Percentiles rank a stretch among this genome's conserved stretches.
Evolutionary conservation across 805 yeast species (phyloP).

Genomic region (Zygotorulaspora sp.): DNA sequence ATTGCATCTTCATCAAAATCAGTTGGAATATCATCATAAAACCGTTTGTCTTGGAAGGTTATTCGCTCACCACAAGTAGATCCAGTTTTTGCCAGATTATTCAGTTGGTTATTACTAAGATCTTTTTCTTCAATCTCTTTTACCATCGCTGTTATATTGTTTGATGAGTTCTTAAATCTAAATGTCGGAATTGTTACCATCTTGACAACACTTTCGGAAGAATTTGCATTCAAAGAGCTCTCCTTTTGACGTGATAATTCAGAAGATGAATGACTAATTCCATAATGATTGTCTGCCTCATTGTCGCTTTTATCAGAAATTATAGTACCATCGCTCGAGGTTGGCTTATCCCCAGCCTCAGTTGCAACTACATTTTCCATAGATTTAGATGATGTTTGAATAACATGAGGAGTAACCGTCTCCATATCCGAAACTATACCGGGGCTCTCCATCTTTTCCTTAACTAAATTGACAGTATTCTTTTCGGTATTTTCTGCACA

Average conservation of each 20-base stretch:
- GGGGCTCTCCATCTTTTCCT: background rate
- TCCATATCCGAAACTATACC: too few species aligned
- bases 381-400: too few species aligned
- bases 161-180: constrained; percentile 14
- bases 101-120: constrained; percentile 16
- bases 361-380: too few species aligned
- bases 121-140: constrained; percentile 19
- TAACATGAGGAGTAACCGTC: too few species aligned
- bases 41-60: constrained; percentile 16
- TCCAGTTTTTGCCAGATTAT: constrained; percentile 8
- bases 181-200: constrained; percentile 43
- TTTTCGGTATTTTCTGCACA: background rate
- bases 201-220: constrained; percentile 12
- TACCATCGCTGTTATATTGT: constrained; percentile 19
- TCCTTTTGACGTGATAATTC: background rate
- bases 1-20: background rate
- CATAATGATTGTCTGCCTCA: too few species aligned
- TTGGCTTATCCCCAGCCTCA: too few species aligned
- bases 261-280: too few species aligned
- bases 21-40: constrained; percentile 17
- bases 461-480: background rate
- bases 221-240: background rate
- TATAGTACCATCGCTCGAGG: too few species aligned
- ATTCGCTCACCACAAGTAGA: constrained; percentile 5
- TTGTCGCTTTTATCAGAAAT: too few species aligned